Evolutionary conservation across 805 yeast genomes (phyloP).

Genomic region (Saccharomycopsis javanensis): DNA sequence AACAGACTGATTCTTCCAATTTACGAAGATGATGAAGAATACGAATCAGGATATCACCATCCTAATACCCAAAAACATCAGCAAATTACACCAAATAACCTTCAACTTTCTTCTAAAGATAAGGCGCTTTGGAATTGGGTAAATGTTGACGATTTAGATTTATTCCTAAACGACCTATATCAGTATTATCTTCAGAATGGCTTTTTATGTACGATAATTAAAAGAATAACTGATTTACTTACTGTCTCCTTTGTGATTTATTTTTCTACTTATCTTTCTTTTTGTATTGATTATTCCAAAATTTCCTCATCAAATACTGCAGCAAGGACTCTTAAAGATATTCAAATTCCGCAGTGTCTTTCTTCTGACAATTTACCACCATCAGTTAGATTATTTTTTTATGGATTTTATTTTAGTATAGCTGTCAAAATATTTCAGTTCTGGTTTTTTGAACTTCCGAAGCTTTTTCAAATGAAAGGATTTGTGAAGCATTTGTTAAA

Average conservation of each 20-base stretch:
- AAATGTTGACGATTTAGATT: slow-evolving; percentile 84
- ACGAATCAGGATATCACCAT: neutral
- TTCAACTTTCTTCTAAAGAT: slow-evolving; percentile 38
- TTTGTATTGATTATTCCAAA: slow-evolving; percentile 65
- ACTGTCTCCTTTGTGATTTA: slow-evolving; percentile 73
- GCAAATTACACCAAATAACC: neutral
- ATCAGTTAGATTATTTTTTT: slow-evolving; percentile 22
- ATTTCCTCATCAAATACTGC: slow-evolving; percentile 23
- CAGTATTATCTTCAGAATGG: slow-evolving; percentile 83
- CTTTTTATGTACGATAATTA: slow-evolving; percentile 60
- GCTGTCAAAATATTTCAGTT: slow-evolving; percentile 44
- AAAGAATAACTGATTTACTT: slow-evolving; percentile 54
- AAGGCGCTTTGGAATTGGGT: slow-evolving; percentile 95
- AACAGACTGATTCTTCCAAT: neutral
- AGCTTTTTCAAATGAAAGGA: slow-evolving; percentile 61
- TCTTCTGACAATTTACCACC: slow-evolving; percentile 22
- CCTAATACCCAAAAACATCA: neutral
- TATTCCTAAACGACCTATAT: slow-evolving; percentile 74
- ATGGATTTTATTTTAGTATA: slow-evolving; percentile 38
- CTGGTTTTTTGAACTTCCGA: slow-evolving; percentile 50
- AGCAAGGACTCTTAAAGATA: slow-evolving; percentile 26
- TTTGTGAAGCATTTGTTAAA: slow-evolving; percentile 67
- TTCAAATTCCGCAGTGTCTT: slow-evolving; percentile 31
- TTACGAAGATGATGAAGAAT: neutral
- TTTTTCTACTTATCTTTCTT: slow-evolving; percentile 67